phyloP scores from a whole-genome alignment of 768 basidiomycete genomes.

The Paxillus ammoniavirescens region DNA sequence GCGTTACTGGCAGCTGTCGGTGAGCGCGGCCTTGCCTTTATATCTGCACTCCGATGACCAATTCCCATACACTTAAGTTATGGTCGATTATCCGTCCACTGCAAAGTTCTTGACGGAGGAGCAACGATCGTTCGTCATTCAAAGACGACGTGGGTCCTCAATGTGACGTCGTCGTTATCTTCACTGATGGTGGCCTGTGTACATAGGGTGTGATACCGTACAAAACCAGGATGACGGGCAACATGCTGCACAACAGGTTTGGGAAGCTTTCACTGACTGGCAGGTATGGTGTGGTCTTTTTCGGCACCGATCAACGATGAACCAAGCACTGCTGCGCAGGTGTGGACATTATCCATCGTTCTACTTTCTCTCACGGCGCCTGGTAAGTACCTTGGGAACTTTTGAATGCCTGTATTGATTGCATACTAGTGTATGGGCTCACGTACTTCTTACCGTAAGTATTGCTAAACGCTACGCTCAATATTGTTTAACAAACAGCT shows the following conservation, averaged over 20 bases:
- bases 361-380: slow-evolving; percentile 60
- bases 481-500: not conserved
- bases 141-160: slow-evolving; percentile 48
- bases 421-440: slow-evolving; percentile 57
- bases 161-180: not conserved
- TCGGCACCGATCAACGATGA: not conserved
- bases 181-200: slow-evolving; percentile 37
- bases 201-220: slow-evolving; percentile 50
- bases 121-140: slow-evolving; percentile 55
- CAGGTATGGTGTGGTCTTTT: slow-evolving; percentile 38
- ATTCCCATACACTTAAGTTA: slow-evolving; percentile 32
- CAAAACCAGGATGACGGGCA: slow-evolving; percentile 57
- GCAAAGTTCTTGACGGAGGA: slow-evolving; percentile 62
- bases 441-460: slow-evolving; percentile 70
- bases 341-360: slow-evolving; percentile 30
- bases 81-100: slow-evolving; percentile 61
- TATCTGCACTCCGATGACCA: not conserved
- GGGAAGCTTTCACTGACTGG: slow-evolving; percentile 60
- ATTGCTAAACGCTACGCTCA: not conserved
- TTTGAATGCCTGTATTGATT: not conserved
- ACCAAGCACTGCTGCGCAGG: not conserved
- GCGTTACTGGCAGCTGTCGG: slow-evolving; percentile 53
- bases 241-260: slow-evolving; percentile 52
- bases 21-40: slow-evolving; percentile 16
- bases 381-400: slow-evolving; percentile 39